A percentile compares a stretch with the other conserved stretches of the same genome.
These are phyloP conservation scores for Fusarium acutatum DNA, from an alignment of 2,329 filamentous ascomycete genomes.

Conservation along the genomic window DNA sequence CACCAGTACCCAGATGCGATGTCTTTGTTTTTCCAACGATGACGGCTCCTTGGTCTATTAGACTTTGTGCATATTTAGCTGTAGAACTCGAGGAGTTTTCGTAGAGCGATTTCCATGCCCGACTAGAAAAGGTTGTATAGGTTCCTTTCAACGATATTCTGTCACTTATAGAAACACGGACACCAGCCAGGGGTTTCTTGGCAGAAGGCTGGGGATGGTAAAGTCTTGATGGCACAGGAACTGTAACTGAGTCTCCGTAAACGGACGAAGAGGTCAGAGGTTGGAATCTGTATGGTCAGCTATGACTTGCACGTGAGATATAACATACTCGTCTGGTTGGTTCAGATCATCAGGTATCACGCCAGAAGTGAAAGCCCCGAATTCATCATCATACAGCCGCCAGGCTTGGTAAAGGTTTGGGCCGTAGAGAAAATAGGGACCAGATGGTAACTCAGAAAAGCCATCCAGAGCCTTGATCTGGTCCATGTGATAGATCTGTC, in stretches of 20 bases:
- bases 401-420: conserved; percentile 54
- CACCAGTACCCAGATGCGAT: conserved; percentile 54
- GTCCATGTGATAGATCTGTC: conserved; percentile 35
- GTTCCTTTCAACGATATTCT: conserved; percentile 55
- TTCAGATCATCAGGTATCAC: conserved; percentile 47
- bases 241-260: conserved; percentile 39
- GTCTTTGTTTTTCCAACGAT: conserved; percentile 63
- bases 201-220: conserved; percentile 43
- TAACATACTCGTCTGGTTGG: conserved; percentile 38
- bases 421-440: conserved; percentile 53
- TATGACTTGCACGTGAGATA: background rate
- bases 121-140: conserved; percentile 64
- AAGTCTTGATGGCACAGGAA: conserved; percentile 51
- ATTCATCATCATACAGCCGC: conserved; percentile 51
- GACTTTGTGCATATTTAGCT: conserved; percentile 59
- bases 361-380: conserved; percentile 50
- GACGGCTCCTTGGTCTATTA: conserved; percentile 68
- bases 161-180: conserved; percentile 49
- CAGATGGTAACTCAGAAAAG: conserved; percentile 47
- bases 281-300: conserved; percentile 43
- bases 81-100: conserved; percentile 53
- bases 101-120: conserved; percentile 65
- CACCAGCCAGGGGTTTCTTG: conserved; percentile 48
- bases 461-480: conserved; percentile 20
- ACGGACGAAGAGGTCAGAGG: conserved; percentile 41